phyloP scores from a whole-genome alignment of 345 rosid genomes.

The Boechera retrofracta region DNA sequence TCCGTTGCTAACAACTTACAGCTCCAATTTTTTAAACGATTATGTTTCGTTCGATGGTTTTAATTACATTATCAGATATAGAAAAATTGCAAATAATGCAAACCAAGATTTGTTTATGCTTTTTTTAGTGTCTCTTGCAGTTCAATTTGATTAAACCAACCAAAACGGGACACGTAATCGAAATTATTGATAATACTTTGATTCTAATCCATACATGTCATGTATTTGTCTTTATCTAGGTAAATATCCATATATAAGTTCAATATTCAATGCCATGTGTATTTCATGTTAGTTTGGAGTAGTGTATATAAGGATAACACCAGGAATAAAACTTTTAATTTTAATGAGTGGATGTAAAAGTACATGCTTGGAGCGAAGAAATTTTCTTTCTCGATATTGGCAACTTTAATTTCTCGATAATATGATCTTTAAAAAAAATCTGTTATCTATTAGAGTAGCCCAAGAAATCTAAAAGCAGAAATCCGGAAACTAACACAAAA shows the following conservation, averaged over 20 bases:
- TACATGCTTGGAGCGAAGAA: background rate
- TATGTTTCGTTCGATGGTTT: background rate
- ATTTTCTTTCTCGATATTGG: background rate
- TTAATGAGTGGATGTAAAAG: background rate
- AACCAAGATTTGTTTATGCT: conserved; percentile 5
- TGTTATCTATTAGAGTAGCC: no score
- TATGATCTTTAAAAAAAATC: background rate
- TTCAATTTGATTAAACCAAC: conserved; percentile 25
- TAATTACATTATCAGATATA: background rate
- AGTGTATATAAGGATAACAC: background rate
- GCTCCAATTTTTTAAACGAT: background rate
- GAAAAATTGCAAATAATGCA: background rate
- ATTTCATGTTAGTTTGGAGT: background rate
- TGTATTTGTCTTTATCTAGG: background rate
- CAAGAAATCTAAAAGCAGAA: no score
- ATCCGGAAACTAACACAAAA: no score
- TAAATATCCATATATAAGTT: background rate
- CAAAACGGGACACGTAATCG: conserved; percentile 31
- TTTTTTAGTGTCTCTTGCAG: background rate
- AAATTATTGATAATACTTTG: background rate
- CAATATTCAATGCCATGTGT: background rate
- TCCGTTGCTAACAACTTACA: background rate
- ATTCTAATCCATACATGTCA: conserved; percentile 25
- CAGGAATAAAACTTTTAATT: background rate
- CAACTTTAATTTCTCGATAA: background rate